These are phyloP conservation scores for Coniochaeta sp. DNA, from an alignment of 2,329 filamentous ascomycete species.

Conservation along the genomic window DNA sequence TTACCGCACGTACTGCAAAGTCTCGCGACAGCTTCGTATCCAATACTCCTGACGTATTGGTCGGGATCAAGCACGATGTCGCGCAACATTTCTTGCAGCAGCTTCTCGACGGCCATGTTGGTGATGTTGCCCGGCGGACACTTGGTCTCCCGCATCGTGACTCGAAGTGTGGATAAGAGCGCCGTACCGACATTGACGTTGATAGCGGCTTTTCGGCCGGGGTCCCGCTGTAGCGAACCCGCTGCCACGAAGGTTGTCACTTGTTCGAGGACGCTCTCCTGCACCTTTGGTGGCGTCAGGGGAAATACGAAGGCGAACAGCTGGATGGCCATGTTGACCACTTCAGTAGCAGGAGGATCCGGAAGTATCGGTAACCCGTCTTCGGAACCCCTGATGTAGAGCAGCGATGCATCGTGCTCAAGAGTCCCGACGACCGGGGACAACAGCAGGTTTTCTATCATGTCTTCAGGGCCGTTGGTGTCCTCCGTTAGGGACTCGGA, in stretches of 20 bases:
- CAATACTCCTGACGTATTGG: conserved; percentile 76
- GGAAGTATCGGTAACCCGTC: conserved; percentile 43
- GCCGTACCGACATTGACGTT: conserved; percentile 84
- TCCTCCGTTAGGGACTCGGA: conserved; percentile 37
- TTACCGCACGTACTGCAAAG: conserved; percentile 83
- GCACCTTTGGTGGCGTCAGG: conserved; percentile 81
- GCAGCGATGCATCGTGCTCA: conserved; percentile 79
- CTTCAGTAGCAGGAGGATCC: conserved; percentile 83
- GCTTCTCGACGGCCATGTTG: conserved; percentile 69
- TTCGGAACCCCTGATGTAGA: conserved; percentile 56
- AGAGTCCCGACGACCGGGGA: conserved; percentile 75
- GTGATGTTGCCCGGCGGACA: conserved; percentile 68
- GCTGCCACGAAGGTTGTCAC: conserved; percentile 84
- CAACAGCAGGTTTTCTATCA: conserved; percentile 53
- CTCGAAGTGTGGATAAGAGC: conserved; percentile 71
- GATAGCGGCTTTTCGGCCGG: conserved; percentile 83
- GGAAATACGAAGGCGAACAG: conserved; percentile 89
- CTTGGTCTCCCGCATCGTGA: conserved; percentile 73
- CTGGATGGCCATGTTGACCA: conserved; percentile 89
- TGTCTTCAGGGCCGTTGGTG: conserved; percentile 53
- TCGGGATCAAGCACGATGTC: conserved; percentile 77
- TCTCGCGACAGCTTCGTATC: conserved; percentile 77
- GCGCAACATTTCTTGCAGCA: conserved; percentile 68
- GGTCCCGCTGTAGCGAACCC: conserved; percentile 72
- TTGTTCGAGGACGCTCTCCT: conserved; percentile 93